Evolutionary conservation across 352 stramenopile species (phyloP).

Genomic region (Pythium brachiatum): DNA sequence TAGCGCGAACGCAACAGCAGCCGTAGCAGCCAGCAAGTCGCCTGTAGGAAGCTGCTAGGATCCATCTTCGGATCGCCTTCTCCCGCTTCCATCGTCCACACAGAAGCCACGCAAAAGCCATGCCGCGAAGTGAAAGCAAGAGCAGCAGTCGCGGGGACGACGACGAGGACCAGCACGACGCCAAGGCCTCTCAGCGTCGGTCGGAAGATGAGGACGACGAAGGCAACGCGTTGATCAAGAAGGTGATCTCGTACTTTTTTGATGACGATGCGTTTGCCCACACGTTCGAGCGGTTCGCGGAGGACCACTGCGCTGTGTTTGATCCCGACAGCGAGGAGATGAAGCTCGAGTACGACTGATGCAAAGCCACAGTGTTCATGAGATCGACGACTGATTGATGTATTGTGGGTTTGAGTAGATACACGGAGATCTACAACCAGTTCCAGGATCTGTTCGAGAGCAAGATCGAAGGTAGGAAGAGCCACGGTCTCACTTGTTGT

Average conservation of each 20-base stretch:
- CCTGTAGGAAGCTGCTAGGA: neutral
- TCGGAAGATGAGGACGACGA: neutral
- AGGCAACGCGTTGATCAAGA: conserved; percentile 37
- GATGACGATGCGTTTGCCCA: conserved; percentile 74
- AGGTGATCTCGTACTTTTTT: conserved; percentile 78
- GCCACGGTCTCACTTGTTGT: neutral
- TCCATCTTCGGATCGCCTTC: neutral
- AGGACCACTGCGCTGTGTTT: conserved; percentile 58
- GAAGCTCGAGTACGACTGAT: conserved; percentile 58
- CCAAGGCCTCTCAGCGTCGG: conserved; percentile 9
- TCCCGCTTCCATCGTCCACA: neutral
- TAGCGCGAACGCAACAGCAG: neutral
- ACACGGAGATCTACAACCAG: conserved; percentile 79
- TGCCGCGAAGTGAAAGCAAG: conserved; percentile 28
- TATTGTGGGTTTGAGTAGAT: conserved; percentile 29
- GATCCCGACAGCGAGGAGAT: conserved; percentile 75
- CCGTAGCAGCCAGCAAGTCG: neutral
- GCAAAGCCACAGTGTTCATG: no score
- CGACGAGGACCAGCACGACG: conserved; percentile 19
- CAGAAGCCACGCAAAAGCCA: neutral
- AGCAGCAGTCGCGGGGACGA: conserved; percentile 21
- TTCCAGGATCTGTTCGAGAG: conserved; percentile 72
- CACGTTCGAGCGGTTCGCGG: conserved; percentile 69
- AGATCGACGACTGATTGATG: neutral
- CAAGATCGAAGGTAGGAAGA: conserved; percentile 67